Conservation (phyloP, 1,284 basidiomycete species). For the Hemileccinum hortonii region DNA sequence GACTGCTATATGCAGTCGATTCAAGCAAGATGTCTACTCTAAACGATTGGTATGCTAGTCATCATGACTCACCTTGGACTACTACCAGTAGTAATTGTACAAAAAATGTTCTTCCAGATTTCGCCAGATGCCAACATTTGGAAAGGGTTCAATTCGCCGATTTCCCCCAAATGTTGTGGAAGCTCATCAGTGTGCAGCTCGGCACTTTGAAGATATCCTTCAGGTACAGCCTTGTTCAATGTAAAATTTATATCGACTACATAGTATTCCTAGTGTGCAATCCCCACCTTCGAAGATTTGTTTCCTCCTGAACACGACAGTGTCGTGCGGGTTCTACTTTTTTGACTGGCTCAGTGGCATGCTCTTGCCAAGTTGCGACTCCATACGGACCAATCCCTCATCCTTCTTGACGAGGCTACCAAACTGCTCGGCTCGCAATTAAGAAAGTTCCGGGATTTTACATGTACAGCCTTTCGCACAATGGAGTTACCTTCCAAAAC, state of each 20-base stretch:
- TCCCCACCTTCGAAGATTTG: constrained; percentile 27
- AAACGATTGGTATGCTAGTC: constrained; percentile 3
- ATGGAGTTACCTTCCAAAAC: constrained; percentile 12
- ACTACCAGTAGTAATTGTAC: too few species aligned
- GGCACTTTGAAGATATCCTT: constrained; percentile 11
- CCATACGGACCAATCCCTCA: constrained; percentile 17
- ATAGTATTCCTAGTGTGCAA: constrained; percentile 18
- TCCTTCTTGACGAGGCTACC: background rate
- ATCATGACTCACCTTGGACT: background rate
- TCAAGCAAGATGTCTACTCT: background rate
- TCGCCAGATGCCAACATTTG: constrained; percentile 1
- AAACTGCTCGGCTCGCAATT: background rate
- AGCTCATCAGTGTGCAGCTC: background rate
- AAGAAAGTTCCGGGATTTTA: constrained; percentile 5
- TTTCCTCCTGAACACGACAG: constrained; percentile 20
- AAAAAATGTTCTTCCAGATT: background rate
- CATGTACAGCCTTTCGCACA: background rate
- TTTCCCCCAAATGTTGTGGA: constrained; percentile 2
- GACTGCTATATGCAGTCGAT: constrained; percentile 3
- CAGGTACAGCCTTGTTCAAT: constrained; percentile 3
- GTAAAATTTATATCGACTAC: background rate
- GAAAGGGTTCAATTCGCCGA: background rate
- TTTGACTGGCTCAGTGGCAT: constrained; percentile 22
- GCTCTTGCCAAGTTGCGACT: constrained; percentile 25
- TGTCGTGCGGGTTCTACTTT: constrained; percentile 11